phyloP scores from a whole-genome alignment of 306 rosid species.

The Medicago ruthenica region DNA sequence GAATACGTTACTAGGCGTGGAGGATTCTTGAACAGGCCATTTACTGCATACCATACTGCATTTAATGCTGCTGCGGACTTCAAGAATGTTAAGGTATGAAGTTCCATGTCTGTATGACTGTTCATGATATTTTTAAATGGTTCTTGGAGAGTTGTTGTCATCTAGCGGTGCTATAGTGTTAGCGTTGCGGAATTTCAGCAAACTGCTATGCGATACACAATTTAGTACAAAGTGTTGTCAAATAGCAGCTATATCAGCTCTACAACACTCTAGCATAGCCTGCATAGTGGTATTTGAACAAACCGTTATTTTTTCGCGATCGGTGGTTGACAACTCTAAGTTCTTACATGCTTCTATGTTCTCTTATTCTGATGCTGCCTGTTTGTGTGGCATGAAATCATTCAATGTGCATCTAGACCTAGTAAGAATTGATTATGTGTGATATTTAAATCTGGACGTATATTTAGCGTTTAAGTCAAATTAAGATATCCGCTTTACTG shows the following conservation, averaged over 20 bases:
- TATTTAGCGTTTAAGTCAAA: background rate
- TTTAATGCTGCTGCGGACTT: conserved; percentile 85
- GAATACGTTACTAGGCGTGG: conserved; percentile 72
- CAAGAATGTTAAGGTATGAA: conserved; percentile 72
- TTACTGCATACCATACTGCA: conserved; percentile 80
- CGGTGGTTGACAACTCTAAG: background rate
- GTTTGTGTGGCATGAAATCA: conserved; percentile 28
- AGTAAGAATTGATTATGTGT: conserved; percentile 18
- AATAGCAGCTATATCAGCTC: background rate
- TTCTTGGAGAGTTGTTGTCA: conserved; percentile 23
- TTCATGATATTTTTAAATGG: conserved; percentile 26
- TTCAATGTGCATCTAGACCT: conserved; percentile 28
- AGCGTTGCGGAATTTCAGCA: background rate
- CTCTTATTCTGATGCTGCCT: conserved; percentile 1
- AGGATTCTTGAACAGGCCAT: conserved; percentile 55
- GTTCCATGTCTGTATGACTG: conserved; percentile 8
- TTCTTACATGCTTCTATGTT: conserved; percentile 33
- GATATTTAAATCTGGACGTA: conserved; percentile 7
- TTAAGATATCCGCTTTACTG: conserved; percentile 15
- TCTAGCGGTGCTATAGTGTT: background rate
- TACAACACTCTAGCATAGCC: background rate
- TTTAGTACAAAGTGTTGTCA: background rate
- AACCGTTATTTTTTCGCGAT: background rate
- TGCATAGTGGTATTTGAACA: background rate
- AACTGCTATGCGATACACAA: background rate